Evolutionary conservation across 257 asterid genomes (phyloP), one percentile per base, ranked within the genome.

Genomic region (Thymus quinquecostatus): DNA sequence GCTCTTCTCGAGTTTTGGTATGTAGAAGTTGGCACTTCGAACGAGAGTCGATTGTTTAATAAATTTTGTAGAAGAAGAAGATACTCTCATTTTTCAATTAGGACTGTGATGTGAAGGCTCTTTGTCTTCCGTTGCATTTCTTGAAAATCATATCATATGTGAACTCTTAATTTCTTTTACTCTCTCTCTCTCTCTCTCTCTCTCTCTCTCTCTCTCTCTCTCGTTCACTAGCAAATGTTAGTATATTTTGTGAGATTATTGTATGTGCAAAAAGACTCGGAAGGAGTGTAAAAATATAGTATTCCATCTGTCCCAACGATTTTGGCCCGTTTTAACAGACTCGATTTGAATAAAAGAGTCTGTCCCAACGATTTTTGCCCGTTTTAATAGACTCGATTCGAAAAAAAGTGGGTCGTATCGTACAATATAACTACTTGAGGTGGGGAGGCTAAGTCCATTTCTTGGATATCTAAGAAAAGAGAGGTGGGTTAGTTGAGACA

Each of bases 401-500:
- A 21, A 21, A 0, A 21, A 21, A 21, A 21, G 21, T 21, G 21
- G 21, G 21, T 21, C 21, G 21, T 21, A 21, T 21, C 21, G 21
- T 21, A 21, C 21, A 21, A 21, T 21, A 21, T 21, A 21, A 21
- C 21, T 21, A 21, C 21, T 21, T 21, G 21, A 21, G 21, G 21
- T 21, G 21, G 21, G 21, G 21, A 21, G 21, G 21, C 21, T 21
- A 21, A 79, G 87, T 84, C 80, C 75, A 76, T 74, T 79, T 80
- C 73, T 82, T 77, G 91, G 88, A 83, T 80, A 70, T 82, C 79
- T 40, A 67, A 75, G 21, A 21, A 66, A 75, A 53, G 29, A 7
- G 74, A 64, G 79, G 75, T 78, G 88, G 85, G 63, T 84, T 85
- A 74, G 90, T 81, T 88, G 71, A 73, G 36, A 41, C 53, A 56